A percentile compares a stretch with the other conserved stretches of the same genome.
phyloP scores from a whole-genome alignment of 176 grass and related monocot genomes.

The Leersia perrieri region DNA sequence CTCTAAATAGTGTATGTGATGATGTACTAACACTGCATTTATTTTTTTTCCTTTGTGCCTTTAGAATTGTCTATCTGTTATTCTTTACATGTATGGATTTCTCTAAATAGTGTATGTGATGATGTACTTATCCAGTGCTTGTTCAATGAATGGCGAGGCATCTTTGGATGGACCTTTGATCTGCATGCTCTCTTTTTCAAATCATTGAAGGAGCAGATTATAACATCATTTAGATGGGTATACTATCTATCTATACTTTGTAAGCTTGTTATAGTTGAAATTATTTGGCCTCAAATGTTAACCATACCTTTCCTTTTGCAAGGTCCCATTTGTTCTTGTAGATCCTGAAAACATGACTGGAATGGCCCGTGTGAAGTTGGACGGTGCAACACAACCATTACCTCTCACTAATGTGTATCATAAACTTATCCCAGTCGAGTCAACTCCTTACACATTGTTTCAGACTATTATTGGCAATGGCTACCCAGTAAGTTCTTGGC shows the following conservation, averaged over 20 bases:
- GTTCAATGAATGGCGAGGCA: constrained; percentile 92
- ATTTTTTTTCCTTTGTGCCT: neutral
- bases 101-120: constrained; percentile 36
- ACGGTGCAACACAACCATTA: constrained; percentile 54
- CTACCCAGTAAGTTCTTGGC: constrained; percentile 67
- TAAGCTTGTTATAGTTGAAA: constrained; percentile 1
- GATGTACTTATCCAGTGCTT: constrained; percentile 58
- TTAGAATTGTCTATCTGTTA: neutral
- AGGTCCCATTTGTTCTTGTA: constrained; percentile 79
- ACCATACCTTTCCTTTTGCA: constrained; percentile 15
- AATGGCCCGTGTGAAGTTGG: constrained; percentile 67
- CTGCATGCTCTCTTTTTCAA: constrained; percentile 76
- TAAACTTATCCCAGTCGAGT: constrained; percentile 76
- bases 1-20: constrained; percentile 36
- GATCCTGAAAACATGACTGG: constrained; percentile 37
- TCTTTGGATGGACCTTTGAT: constrained; percentile 92
- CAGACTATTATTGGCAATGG: constrained; percentile 82
- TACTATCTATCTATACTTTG: constrained; percentile 34
- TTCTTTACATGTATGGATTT: constrained; percentile 8
- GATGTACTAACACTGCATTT: neutral
- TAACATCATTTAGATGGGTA: constrained; percentile 63
- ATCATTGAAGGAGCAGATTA: constrained; percentile 77
- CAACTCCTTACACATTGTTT: constrained; percentile 78
- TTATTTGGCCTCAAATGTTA: constrained; percentile 8
- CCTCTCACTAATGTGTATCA: constrained; percentile 88